Base-by-base conservation (phyloP, 257 asterid species). In the Nemophila menziesii region DNA sequence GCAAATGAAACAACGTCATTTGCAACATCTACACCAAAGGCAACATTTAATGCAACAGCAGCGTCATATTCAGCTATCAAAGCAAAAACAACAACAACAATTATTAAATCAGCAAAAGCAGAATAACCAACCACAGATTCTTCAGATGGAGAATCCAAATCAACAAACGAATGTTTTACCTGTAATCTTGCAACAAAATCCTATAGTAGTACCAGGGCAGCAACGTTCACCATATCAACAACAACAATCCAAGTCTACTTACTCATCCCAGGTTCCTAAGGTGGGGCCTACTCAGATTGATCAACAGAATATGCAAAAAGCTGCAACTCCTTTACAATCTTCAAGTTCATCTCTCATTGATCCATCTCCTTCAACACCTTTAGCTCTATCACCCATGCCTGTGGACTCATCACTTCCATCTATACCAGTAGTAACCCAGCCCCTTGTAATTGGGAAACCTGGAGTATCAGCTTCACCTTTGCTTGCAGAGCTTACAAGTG, bases 381-480 rank as follows among this genome's bases (percentile, higher is more conserved):
- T 74, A 75, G 85, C 72, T 54, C 93, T 81, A 39, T 77, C 93
- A 39, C 84, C 89, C 18, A 64, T 77, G 76, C 82, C 79, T 12
- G 79, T 77, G 6, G 93, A 74, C 56, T 66, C 77, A 38, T 38
- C 66, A 63, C 78, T 70, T 48, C 70, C 69, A 45, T 55, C 78
- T 41, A 51, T 64, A 44, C 75, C 76, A 44, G 77, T n/a, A n/a
- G n/a, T n/a, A n/a, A n/a, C 63, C 24, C 93, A 80, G 40, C 77
- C 93, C 48, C 71, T 77, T 54, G 82, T 82, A 17, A 72, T 80
- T 33, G 93, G 83, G 36, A 80, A 79, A 42, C 93, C 93, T 16
- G 93, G 89, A 62, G 77, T 80, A 54, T 80, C 93, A 9, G 84
- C 93, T 49, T 80, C 93, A 16, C 93, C 93, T 56, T 69, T 80